Conservation (phyloP, 169 alveolate genomes). For the Hepatocystis sp. region DNA sequence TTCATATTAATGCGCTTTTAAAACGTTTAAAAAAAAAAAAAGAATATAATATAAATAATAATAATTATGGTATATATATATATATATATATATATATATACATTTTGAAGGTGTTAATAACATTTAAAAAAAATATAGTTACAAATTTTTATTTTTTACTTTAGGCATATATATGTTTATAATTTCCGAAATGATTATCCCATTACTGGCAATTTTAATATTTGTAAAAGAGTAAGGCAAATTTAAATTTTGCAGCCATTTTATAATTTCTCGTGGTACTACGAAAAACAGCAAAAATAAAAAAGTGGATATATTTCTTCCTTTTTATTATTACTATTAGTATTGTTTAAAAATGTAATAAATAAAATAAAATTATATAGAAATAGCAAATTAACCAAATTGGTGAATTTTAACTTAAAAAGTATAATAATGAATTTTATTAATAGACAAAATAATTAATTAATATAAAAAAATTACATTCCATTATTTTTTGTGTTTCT, state of each 20-base stretch:
- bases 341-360: no score
- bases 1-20: slow-evolving; percentile 60
- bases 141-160: no score
- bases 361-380: no score
- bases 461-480: slow-evolving; percentile 1
- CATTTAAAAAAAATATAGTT: slow-evolving; percentile 6
- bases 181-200: slow-evolving; percentile 55
- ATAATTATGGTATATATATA: neutral
- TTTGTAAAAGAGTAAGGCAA: slow-evolving; percentile 55
- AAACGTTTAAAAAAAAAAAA: slow-evolving; percentile 1
- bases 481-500: slow-evolving; percentile 19
- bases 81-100: neutral
- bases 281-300: neutral
- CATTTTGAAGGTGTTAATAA: slow-evolving; percentile 4
- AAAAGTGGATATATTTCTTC: neutral
- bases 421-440: no score
- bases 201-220: slow-evolving; percentile 73
- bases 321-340: no score
- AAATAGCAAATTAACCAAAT: neutral
- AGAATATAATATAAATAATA: neutral
- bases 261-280: slow-evolving; percentile 73
- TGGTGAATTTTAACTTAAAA: no score
- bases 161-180: slow-evolving; percentile 59
- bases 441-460: neutral
- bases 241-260: slow-evolving; percentile 63